Evolutionary conservation across 2,329 filamentous ascomycete species (phyloP).

Genomic region (Aspergillus fumigatiaffinis): DNA sequence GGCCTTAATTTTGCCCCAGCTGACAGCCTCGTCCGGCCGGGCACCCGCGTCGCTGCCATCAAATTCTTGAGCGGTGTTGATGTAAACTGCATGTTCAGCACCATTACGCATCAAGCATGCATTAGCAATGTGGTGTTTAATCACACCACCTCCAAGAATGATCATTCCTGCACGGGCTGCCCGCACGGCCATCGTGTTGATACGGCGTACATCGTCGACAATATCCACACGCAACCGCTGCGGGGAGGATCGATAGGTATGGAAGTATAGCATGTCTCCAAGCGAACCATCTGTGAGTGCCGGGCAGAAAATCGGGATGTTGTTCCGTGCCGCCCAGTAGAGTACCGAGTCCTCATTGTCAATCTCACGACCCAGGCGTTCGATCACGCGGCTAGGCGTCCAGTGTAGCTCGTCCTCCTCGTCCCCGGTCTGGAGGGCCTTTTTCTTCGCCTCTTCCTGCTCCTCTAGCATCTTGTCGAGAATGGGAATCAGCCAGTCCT

Average conservation of each 20-base stretch:
- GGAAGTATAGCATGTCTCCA: constrained; percentile 98
- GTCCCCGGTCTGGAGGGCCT: constrained; percentile 36
- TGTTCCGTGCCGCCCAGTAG: constrained; percentile 96
- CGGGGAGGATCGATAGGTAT: constrained; percentile 88
- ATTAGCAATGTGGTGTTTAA: constrained; percentile 98
- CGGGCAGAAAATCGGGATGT: constrained; percentile 95
- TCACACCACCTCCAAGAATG: constrained; percentile 86
- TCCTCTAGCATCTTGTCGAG: constrained; percentile 91
- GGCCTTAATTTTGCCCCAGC: constrained; percentile 96
- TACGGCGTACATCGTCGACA: constrained; percentile 84
- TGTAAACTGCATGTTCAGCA: constrained; percentile 92
- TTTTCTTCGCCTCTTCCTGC: constrained; percentile 74
- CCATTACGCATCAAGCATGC: constrained; percentile 97
- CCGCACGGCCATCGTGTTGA: constrained; percentile 86
- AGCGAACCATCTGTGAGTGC: constrained; percentile 92
- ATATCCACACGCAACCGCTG: constrained; percentile 81
- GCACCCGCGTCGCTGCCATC: constrained; percentile 96
- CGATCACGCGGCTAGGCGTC: constrained; percentile 92
- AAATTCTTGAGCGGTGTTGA: constrained; percentile 97
- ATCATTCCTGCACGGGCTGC: constrained; percentile 92
- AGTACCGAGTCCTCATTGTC: constrained; percentile 87
- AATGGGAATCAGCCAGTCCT: constrained; percentile 96
- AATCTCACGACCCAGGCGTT: constrained; percentile 87
- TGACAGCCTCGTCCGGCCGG: constrained; percentile 91
- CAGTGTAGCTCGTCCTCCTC: constrained; percentile 71